Evolutionary conservation across 2,329 filamentous ascomycete species (phyloP), one percentile per base, ranked within the genome.

Genomic region (Colletotrichum ledebouriae): DNA sequence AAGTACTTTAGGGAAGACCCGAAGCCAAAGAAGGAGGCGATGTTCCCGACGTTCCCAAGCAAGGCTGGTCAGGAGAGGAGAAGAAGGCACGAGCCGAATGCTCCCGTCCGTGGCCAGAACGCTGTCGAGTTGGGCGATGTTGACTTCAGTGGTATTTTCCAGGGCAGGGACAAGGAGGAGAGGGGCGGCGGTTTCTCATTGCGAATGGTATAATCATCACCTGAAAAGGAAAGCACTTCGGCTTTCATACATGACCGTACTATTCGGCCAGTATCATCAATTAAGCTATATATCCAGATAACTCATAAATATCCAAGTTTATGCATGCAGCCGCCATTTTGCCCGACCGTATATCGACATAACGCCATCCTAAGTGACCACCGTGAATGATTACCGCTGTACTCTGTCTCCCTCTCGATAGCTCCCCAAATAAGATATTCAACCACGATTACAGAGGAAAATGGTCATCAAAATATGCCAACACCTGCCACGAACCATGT

Each of bases 21-120:
- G 1, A 92, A 92, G 69, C 93, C 94, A 1, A 98, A 98, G 81
- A 90, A 91, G 7, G 92, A 93, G 76, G 92, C 91, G 74, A 91
- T 99, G 90, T 98, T 99, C 76, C 96, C 96, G 2, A 98, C 96
- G 0, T 99, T 98, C 77, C 96, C 96, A 0, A 96, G 92, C 74
- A 98, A 97, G 79, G 96, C 96, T 0, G 94, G 94, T 1, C 92
- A 96, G 83, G 96, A 99, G 83, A 91, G 90, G 75, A 84, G 94
- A 73, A 84, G 93, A 71, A 84, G 88, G 42, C 84, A 87, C 68
- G 89, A 90, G 69, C 96, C 96, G 1, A 90, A 94, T 78, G 96
- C 96, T 6, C 96, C 96, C 0, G 88, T 87, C 44, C 85, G 95
- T 37, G 94, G 94, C 0, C 89, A 92, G 58, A 87, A 87, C 65